Conservation (phyloP, 2,329 filamentous ascomycete genomes). For the Xylaria digitata region DNA sequence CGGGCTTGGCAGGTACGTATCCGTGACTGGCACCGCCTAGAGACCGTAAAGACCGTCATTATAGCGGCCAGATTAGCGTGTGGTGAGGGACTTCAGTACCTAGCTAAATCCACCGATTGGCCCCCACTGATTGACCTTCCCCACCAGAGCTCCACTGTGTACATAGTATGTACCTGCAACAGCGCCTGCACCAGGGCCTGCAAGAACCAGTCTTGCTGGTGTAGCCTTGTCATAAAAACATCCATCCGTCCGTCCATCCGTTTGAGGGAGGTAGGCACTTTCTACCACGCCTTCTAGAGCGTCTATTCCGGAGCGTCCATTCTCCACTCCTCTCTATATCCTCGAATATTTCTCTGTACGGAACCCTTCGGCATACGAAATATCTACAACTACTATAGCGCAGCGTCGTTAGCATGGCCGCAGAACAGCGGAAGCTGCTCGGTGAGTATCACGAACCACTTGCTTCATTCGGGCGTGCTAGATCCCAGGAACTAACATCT, state of each 20-base stretch:
- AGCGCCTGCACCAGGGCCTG: too few relatives aligned
- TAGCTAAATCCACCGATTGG: conserved; percentile 41
- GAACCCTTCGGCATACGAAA: too few relatives aligned
- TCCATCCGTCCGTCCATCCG: conserved; percentile 21
- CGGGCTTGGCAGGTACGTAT: background rate
- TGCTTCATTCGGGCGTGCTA: conserved; percentile 1
- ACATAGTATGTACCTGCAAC: background rate
- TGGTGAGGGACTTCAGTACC: too few relatives aligned
- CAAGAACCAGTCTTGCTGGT: conserved; percentile 14
- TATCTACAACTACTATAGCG: background rate
- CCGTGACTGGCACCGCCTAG: too few relatives aligned
- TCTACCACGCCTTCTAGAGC: too few relatives aligned
- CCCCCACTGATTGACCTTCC: conserved; percentile 27
- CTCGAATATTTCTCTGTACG: too few relatives aligned
- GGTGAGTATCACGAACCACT: conserved; percentile 56
- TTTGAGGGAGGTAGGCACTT: too few relatives aligned
- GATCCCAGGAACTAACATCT: conserved; percentile 26
- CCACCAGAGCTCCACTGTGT: conserved; percentile 39
- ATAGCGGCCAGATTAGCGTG: conserved; percentile 14
- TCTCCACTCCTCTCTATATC: background rate
- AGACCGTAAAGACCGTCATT: background rate
- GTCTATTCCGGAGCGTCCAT: too few relatives aligned
- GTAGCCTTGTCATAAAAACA: conserved; percentile 42
- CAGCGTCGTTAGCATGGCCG: conserved; percentile 73
- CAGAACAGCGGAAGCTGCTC: conserved; percentile 97